phyloP scores from a whole-genome alignment of 371 early-diverging fungal species.

The Mucor indicus region DNA sequence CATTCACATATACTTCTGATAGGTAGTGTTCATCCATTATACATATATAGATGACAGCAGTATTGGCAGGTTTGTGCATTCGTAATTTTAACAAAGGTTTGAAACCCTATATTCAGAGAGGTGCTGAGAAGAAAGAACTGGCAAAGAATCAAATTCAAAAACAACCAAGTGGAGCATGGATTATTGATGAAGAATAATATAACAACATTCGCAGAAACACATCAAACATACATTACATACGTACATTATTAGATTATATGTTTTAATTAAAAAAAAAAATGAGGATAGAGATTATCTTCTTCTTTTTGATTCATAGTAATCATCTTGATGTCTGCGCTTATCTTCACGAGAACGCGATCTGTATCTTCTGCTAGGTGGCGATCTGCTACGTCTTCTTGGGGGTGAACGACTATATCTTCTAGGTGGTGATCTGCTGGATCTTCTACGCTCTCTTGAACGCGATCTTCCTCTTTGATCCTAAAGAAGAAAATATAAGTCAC shows the following conservation, averaged over 20 bases:
- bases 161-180: conserved; percentile 26
- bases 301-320: conserved; percentile 16
- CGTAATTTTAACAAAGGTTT: conserved; percentile 40
- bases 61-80: conserved; percentile 27
- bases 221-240: neutral
- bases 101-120: conserved; percentile 43
- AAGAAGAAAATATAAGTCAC: too few species aligned
- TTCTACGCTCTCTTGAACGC: too few species aligned
- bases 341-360: conserved; percentile 26
- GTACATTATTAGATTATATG: neutral
- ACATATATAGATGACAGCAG: conserved; percentile 12
- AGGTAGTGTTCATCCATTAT: neutral
- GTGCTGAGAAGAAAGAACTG: conserved; percentile 29
- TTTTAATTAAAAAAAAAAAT: too few species aligned
- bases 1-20: neutral
- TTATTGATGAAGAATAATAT: conserved; percentile 40
- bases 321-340: conserved; percentile 14
- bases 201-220: neutral
- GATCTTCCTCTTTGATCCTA: too few species aligned
- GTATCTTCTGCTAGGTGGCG: conserved; percentile 20
- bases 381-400: conserved; percentile 15
- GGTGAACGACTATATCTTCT: conserved; percentile 8
- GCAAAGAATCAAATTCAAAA: conserved; percentile 7
- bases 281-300: too few species aligned
- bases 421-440: conserved; percentile 21